Evolutionary conservation across 148 eudicot genomes (phyloP), one percentile per base, ranked within the genome.

Genomic region (Spergularia marina): DNA sequence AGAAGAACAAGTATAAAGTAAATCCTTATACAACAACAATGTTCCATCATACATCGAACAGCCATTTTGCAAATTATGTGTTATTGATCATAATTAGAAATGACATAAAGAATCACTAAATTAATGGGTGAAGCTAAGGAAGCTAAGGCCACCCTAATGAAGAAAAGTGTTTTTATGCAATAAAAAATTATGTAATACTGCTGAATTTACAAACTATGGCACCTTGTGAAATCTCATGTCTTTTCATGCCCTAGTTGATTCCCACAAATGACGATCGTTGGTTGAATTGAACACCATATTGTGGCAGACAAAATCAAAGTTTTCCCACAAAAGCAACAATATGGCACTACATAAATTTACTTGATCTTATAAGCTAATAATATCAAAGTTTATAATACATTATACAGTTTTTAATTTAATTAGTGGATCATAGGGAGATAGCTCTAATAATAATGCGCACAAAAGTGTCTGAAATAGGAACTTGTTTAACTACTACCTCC

Each of bases 161-260:
- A 30, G 36, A 18, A 61, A 61, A 54, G 55, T 47, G 55, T 30
- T 0, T 44, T 58, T 4, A 74, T 63, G 77, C 70, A 74, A 25
- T 63, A 52, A 64, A 34, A 75, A 14, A 69, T 54, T 58, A 66
- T 44, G 78, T 76, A 55, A 4, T 14, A 76, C 23, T 63, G 55
- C 21, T 14, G 16, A 49, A 65, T 53, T 39, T 52, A 63, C 61
- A 6, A 36, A 36, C 11, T 6, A 18, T 20, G 61, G 71, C 75
- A 74, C 53, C 36, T 80, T 61, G 47, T 41, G 84, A 84, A 78
- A 80, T 84, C 75, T 82, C 39, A 73, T 77, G 90, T 89, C 89
- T 66, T n/a, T 74, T 87, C 86, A 72, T 81, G 80, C 83, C 83
- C 61, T 72, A 15, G 64, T 77, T 81, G 83, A 81, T 81, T 81